A percentile compares a stretch with the other conserved stretches of the same genome.
Evolutionary conservation across 805 yeast species (phyloP).

Genomic region (Ogataea haglerorum): DNA sequence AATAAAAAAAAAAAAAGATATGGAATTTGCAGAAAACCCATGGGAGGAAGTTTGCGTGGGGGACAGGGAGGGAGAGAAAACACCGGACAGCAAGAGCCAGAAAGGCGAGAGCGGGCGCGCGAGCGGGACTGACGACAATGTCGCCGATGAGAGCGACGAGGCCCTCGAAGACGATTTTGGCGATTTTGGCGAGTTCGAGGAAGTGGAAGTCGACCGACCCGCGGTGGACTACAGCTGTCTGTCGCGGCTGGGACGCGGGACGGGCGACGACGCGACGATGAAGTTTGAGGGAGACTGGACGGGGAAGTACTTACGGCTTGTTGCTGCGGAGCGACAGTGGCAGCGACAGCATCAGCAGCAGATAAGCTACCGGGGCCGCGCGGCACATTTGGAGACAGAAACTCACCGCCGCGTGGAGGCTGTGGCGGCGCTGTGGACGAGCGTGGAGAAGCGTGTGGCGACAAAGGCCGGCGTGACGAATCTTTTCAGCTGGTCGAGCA

Average conservation of each 20-base stretch:
- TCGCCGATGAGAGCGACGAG: not conserved
- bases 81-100: not conserved
- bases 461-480: constrained; percentile 8
- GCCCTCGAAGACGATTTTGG: not conserved
- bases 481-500: constrained; percentile 23
- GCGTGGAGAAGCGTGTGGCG: constrained; percentile 28
- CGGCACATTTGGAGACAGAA: constrained; percentile 7
- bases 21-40: constrained; percentile 11
- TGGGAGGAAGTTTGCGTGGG: constrained; percentile 4
- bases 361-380: constrained; percentile 1
- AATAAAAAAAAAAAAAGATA: constrained; percentile 6
- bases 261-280: not conserved
- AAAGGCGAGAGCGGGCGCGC: not conserved
- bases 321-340: constrained; percentile 1
- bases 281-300: constrained; percentile 2
- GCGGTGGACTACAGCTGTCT: not conserved
- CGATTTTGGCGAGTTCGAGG: constrained; percentile 1
- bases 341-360: not conserved
- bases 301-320: not conserved
- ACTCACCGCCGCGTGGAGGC: constrained; percentile 4
- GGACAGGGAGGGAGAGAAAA: not conserved
- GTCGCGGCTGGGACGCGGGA: not conserved
- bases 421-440: constrained; percentile 26
- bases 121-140: not conserved
- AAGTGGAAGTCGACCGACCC: constrained; percentile 1